Conservation (phyloP, 257 asterid genomes). For the Schizonepeta tenuifolia region DNA sequence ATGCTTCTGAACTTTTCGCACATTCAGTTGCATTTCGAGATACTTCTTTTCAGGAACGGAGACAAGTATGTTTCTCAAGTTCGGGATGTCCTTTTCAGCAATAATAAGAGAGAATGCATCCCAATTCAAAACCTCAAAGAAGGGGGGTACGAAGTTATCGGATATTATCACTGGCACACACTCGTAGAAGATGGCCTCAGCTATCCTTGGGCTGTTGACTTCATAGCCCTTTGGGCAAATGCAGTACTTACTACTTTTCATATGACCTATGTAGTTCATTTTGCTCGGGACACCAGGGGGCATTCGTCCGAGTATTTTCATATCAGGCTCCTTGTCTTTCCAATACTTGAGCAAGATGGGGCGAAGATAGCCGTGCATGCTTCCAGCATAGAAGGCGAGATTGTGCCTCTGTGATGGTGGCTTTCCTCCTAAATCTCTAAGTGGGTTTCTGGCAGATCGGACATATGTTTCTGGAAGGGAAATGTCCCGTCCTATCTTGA, state of each 20-base stretch:
- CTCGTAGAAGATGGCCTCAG: slow-evolving; percentile 85
- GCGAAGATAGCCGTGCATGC: slow-evolving; percentile 83
- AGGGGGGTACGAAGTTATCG: slow-evolving; percentile 89
- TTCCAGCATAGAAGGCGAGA: slow-evolving; percentile 88
- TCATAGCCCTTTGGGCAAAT: slow-evolving; percentile 91
- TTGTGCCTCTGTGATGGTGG: slow-evolving; percentile 64
- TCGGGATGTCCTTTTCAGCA: slow-evolving; percentile 72
- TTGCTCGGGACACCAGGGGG: slow-evolving; percentile 85
- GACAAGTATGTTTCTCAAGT: slow-evolving; percentile 59
- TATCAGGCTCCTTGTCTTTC: slow-evolving; percentile 66
- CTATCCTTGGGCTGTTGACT: slow-evolving; percentile 93
- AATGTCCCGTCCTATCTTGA: slow-evolving; percentile 81
- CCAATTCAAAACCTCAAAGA: slow-evolving; percentile 87
- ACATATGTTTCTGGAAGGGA: slow-evolving; percentile 82
- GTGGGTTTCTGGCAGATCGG: slow-evolving; percentile 76
- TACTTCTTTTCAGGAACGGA: slow-evolving; percentile 66
- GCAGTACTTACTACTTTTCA: slow-evolving; percentile 90
- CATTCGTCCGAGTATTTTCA: slow-evolving; percentile 81
- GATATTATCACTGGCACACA: slow-evolving; percentile 89
- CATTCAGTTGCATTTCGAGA: slow-evolving; percentile 69
- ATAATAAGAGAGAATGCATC: slow-evolving; percentile 63
- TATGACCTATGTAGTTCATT: slow-evolving; percentile 78
- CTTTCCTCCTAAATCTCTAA: slow-evolving; percentile 80
- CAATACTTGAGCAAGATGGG: slow-evolving; percentile 72
- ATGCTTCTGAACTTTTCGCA: slow-evolving; percentile 70